Evolutionary conservation across 768 basidiomycete species (phyloP), one percentile per base, ranked within the genome.

Genomic region (Mycena olivaceomarginata): DNA sequence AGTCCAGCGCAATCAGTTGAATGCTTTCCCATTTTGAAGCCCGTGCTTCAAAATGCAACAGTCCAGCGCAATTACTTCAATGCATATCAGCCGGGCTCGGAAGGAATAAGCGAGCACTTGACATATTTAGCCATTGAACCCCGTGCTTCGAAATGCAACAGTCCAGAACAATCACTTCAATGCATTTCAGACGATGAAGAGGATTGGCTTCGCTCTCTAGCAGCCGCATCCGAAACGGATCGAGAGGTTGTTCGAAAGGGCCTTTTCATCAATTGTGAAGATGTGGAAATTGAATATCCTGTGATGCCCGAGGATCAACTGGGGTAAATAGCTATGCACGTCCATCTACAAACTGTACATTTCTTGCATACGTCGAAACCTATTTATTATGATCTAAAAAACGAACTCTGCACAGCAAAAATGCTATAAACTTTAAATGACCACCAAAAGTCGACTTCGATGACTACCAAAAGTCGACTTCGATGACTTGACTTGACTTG

Each of bases 161-260:
- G n/a, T n/a, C n/a, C n/a, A n/a, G n/a, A n/a, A n/a, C n/a, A n/a
- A n/a, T n/a, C n/a, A n/a, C n/a, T n/a, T n/a, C n/a, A n/a, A n/a
- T n/a, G n/a, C n/a, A n/a, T n/a, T n/a, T n/a, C n/a, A 51, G 48
- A 51, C 11, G 48, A 51, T 51, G 48, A 51, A 18, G 48, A 51
- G 48, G 48, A 51, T 51, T 51, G 48, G 48, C 48, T 51, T 51
- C 48, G 48, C 48, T 51, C 48, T 51, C 48, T 51, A 51, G 48
- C 48, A 7, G 11, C 48, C 18, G 48, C 48, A 51, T 18, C 48
- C 18, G 48, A 51, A 7, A 51, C 16, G 18, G 48, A 51, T 51
- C 48, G 13, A 51, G 48, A 51, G 48, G 48, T 51, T n/a, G 48
- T 51, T 51, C 18, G 48, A 51, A 51, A 51, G 48, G 48, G 18